These are phyloP conservation scores for Blastobotrys aristatus DNA, from an alignment of 1,139 yeast species.

Conservation along the genomic window DNA sequence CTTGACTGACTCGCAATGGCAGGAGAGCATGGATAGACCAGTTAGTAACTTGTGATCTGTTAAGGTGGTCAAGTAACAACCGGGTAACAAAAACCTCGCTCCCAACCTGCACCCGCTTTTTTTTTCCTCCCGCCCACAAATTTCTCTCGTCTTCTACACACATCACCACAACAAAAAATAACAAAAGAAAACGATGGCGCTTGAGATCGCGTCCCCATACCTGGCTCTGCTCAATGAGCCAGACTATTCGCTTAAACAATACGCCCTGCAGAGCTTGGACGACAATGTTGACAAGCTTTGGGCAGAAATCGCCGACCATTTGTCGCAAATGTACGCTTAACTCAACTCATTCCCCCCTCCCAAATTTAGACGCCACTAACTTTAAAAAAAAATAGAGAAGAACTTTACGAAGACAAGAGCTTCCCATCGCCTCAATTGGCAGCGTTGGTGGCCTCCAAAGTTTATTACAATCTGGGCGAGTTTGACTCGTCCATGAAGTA, in stretches of 20 bases:
- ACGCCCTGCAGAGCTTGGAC: conserved; percentile 80
- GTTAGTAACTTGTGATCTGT: too few relatives aligned
- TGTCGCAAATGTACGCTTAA: conserved; percentile 52
- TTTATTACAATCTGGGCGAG: conserved; percentile 92
- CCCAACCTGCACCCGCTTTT: too few relatives aligned
- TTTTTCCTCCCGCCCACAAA: background rate
- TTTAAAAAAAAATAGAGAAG: conserved; percentile 48
- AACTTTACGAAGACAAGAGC: conserved; percentile 75
- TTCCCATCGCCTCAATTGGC: conserved; percentile 79
- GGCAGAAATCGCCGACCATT: conserved; percentile 94
- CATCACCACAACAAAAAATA: background rate
- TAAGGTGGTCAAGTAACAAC: too few relatives aligned
- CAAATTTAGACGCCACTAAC: background rate
- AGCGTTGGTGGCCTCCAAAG: conserved; percentile 88
- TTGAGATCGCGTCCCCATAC: conserved; percentile 65
- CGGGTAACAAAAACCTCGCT: too few relatives aligned
- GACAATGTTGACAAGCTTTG: conserved; percentile 84
- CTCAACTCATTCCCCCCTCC: background rate
- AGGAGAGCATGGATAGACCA: too few relatives aligned
- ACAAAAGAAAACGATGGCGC: conserved; percentile 13
- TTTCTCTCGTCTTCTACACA: background rate
- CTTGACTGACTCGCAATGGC: too few relatives aligned
- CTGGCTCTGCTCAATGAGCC: conserved; percentile 83
- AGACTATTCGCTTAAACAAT: conserved; percentile 69
- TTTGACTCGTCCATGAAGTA: conserved; percentile 85